phyloP scores from a whole-genome alignment of 2,329 filamentous ascomycete genomes.

The Diaporthe citriasiana region DNA sequence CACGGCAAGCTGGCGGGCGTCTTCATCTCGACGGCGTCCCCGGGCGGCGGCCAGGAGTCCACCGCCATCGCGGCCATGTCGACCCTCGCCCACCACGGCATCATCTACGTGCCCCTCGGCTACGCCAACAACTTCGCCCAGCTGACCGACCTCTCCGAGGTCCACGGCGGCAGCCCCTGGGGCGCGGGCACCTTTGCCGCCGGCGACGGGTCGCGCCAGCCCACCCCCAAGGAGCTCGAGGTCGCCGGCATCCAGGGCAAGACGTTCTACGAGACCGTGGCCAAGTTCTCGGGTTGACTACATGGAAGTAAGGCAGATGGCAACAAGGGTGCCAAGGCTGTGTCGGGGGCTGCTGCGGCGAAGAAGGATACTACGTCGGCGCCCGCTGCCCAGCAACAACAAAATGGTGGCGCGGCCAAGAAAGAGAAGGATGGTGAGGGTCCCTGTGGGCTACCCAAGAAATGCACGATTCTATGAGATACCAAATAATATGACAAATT shows the following conservation, averaged over 20 bases:
- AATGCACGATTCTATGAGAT: conserved; percentile 76
- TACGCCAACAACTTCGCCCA: conserved; percentile 84
- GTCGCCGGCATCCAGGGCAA: conserved; percentile 88
- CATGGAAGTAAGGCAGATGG: conserved; percentile 66
- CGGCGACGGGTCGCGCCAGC: conserved; percentile 87
- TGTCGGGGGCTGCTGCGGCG: conserved; percentile 44
- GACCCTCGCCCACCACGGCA: conserved; percentile 92
- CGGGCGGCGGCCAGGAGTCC: conserved; percentile 92
- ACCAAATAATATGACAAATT: conserved; percentile 9
- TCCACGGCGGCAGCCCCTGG: conserved; percentile 91
- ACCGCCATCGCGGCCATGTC: conserved; percentile 86
- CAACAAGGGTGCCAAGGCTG: conserved; percentile 42
- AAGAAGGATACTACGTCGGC: conserved; percentile 38
- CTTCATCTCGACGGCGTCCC: conserved; percentile 88
- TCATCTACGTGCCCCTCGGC: conserved; percentile 95
- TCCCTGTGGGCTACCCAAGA: conserved; percentile 82
- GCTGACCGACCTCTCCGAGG: conserved; percentile 80
- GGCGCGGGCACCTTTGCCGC: conserved; percentile 91
- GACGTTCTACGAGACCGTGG: conserved; percentile 82
- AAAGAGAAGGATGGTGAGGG: conserved; percentile 65
- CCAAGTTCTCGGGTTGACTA: conserved; percentile 84
- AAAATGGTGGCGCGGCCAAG: conserved; percentile 41
- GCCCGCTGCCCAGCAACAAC: conserved; percentile 43
- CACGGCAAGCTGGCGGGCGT: conserved; percentile 91
- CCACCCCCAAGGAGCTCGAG: conserved; percentile 79